Conservation (phyloP, 495 filamentous ascomycete species). For the Aspergillus incahuasiensis region DNA sequence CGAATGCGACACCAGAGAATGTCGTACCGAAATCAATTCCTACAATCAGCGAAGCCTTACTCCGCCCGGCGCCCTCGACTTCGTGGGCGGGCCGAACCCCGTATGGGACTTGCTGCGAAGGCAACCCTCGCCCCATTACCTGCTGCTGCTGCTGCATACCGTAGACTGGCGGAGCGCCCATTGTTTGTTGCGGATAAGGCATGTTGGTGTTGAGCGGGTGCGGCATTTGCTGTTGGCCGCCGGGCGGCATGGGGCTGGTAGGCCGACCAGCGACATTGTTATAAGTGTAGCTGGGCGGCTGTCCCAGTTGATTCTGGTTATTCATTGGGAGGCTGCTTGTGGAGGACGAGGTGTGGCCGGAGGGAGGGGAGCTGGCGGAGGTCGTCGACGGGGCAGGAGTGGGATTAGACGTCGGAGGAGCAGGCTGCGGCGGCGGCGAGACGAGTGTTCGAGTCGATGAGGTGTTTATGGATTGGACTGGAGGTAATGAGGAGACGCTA, state of each 20-base stretch:
- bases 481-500: conserved; percentile 15
- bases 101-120: conserved; percentile 37
- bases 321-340: conserved; percentile 52
- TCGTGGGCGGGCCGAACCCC: conserved; percentile 55
- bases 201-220: conserved; percentile 65
- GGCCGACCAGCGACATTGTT: conserved; percentile 60
- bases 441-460: conserved; percentile 23
- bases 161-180: conserved; percentile 50
- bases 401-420: conserved; percentile 29
- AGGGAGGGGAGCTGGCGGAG: conserved; percentile 35
- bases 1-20: conserved; percentile 75
- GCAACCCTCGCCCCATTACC: conserved; percentile 37
- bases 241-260: conserved; percentile 53
- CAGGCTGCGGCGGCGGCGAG: conserved; percentile 22
- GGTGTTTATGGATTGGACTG: conserved; percentile 8
- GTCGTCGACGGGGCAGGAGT: conserved; percentile 34
- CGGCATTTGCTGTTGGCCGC: conserved; percentile 50
- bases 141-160: conserved; percentile 44
- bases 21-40: conserved; percentile 75
- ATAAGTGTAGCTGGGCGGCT: conserved; percentile 72
- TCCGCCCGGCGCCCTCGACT: conserved; percentile 77
- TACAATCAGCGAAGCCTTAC: conserved; percentile 65
- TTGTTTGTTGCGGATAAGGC: conserved; percentile 47
- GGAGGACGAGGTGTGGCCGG: conserved; percentile 46
- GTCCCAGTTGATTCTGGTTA: conserved; percentile 38